Conservation (phyloP, 345 rosid species). For the Arabidopsis suecica region DNA sequence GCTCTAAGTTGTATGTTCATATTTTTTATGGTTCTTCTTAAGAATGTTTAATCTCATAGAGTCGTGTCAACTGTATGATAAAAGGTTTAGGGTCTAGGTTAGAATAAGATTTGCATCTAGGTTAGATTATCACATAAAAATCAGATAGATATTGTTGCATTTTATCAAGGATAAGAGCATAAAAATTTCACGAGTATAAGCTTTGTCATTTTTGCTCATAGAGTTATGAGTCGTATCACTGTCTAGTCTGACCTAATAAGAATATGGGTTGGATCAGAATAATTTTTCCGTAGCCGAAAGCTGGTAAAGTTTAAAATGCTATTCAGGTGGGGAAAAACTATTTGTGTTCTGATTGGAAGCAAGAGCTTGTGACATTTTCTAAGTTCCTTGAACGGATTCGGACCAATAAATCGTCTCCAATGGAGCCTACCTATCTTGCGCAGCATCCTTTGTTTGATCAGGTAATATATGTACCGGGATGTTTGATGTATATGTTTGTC, state of each 20-base stretch:
- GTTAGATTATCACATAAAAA: not conserved
- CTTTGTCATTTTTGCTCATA: not conserved
- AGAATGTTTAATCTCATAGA: not conserved
- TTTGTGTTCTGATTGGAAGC: constrained; percentile 93
- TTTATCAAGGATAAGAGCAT: not conserved
- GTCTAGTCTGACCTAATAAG: not conserved
- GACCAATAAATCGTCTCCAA: constrained; percentile 51
- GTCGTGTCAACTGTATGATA: not conserved
- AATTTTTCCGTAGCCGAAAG: constrained; percentile 48
- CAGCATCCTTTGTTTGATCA: constrained; percentile 97
- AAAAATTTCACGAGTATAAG: not conserved
- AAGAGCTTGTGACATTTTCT: constrained; percentile 91
- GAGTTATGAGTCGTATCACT: not conserved
- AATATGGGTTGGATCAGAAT: constrained; percentile 23
- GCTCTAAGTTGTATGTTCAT: too few relatives aligned
- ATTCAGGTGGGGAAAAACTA: constrained; percentile 95
- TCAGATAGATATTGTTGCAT: not conserved
- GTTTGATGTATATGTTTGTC: not conserved
- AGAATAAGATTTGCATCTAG: not conserved
- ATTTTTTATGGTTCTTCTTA: too few relatives aligned
- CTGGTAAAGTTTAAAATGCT: constrained; percentile 66
- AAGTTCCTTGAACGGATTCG: constrained; percentile 85
- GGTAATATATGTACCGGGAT: constrained; percentile 44
- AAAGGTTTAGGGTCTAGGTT: constrained; percentile 10
- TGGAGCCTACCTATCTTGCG: constrained; percentile 81